Conservation (phyloP, 148 eudicot species). For the Silene latifolia region DNA sequence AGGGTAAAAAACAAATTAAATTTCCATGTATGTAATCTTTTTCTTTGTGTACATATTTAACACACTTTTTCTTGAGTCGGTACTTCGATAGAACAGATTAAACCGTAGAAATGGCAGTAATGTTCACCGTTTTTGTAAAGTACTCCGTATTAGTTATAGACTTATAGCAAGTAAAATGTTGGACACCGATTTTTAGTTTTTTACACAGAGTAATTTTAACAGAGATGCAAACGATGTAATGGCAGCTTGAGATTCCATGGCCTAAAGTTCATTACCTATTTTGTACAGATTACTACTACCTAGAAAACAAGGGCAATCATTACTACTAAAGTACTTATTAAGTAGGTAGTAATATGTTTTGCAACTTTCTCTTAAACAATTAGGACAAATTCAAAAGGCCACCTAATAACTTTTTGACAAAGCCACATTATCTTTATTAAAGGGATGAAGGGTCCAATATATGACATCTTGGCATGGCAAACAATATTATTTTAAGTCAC, state of each 20-base stretch:
- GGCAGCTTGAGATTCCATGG: not conserved
- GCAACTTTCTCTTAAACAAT: not conserved
- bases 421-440: conserved; percentile 27
- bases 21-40: no score
- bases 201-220: no score
- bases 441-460: conserved; percentile 23
- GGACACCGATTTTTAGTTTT: no score
- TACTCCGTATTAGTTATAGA: no score
- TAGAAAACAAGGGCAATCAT: conserved; percentile 12
- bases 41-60: no score
- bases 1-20: no score
- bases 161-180: no score
- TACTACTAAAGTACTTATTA: not conserved
- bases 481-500: conserved; percentile 22
- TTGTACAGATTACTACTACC: not conserved
- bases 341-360: conserved; percentile 1
- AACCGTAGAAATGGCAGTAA: no score
- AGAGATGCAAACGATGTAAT: no score
- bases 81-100: no score
- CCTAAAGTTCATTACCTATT: not conserved
- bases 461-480: conserved; percentile 31
- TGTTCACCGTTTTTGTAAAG: no score
- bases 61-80: no score
- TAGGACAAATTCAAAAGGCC: conserved; percentile 27
- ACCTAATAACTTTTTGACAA: conserved; percentile 33